A percentile compares a stretch with the other conserved stretches of the same genome.
phyloP scores from a whole-genome alignment of 2,329 filamentous ascomycete genomes.

The Zelopaecilomyces penicillatus region DNA sequence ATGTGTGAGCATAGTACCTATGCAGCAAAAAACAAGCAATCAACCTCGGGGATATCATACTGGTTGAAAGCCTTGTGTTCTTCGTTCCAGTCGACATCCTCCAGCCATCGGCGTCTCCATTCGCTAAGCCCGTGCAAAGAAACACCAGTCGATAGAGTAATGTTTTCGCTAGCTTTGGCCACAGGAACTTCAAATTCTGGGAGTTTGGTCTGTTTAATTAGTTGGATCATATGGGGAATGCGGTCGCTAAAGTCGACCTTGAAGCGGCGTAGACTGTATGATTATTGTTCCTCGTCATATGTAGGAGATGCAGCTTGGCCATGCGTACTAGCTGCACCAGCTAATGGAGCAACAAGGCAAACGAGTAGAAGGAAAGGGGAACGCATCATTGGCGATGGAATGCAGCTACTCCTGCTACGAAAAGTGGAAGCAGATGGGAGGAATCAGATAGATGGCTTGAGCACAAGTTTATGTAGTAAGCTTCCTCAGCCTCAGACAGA shows the following conservation, averaged over 20 bases:
- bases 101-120: conserved; percentile 10
- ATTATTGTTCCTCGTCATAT: no score
- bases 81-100: conserved; percentile 12
- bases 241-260: conserved; percentile 4
- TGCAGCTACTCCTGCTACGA: no score
- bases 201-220: conserved; percentile 10
- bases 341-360: no score
- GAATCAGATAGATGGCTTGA: no score
- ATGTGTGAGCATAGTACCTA: not conserved
- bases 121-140: conserved; percentile 8
- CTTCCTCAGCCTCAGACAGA: no score
- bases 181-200: conserved; percentile 1
- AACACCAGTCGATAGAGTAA: conserved; percentile 6
- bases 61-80: conserved; percentile 13
- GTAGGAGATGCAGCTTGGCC: no score
- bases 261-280: no score
- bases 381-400: no score
- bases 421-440: no score
- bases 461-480: no score
- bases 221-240: conserved; percentile 17
- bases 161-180: not conserved
- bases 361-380: no score
- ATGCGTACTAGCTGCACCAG: no score
- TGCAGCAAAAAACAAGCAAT: not conserved
- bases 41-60: conserved; percentile 1